Evolutionary conservation across 2,329 filamentous ascomycete genomes (phyloP).

Genomic region (Scolecobasidium constrictum): DNA sequence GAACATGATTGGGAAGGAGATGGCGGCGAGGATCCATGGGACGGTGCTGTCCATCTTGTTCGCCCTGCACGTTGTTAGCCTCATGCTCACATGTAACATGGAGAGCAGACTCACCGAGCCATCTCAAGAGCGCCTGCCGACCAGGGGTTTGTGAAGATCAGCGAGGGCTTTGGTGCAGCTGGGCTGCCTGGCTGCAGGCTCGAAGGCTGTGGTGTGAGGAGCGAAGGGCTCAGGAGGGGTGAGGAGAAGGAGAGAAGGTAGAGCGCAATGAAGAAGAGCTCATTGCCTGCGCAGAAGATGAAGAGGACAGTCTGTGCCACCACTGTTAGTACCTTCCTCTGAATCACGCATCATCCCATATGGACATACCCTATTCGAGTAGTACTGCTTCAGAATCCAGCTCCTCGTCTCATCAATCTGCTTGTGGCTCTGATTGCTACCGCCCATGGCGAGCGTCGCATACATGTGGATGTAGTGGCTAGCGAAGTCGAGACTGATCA

Average conservation of each 20-base stretch:
- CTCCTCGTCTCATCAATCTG: slow-evolving; percentile 80
- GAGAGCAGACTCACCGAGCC: slow-evolving; percentile 42
- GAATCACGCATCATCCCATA: neutral
- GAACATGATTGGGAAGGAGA: slow-evolving; percentile 79
- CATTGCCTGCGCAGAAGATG: slow-evolving; percentile 79
- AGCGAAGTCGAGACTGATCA: slow-evolving; percentile 86
- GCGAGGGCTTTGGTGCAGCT: slow-evolving; percentile 55
- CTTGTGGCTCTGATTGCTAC: slow-evolving; percentile 76
- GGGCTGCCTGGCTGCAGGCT: slow-evolving; percentile 52
- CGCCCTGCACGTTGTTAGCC: slow-evolving; percentile 34
- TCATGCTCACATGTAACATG: neutral
- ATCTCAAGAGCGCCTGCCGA: slow-evolving; percentile 87
- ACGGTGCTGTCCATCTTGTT: slow-evolving; percentile 61
- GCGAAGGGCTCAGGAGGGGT: slow-evolving; percentile 74
- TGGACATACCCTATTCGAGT: slow-evolving; percentile 77
- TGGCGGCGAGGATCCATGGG: slow-evolving; percentile 69
- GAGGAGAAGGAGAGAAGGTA: slow-evolving; percentile 97
- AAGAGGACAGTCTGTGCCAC: slow-evolving; percentile 69
- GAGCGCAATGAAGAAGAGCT: slow-evolving; percentile 94
- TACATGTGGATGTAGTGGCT: slow-evolving; percentile 99
- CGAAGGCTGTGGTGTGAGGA: slow-evolving; percentile 50
- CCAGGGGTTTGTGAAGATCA: slow-evolving; percentile 80
- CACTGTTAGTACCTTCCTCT: slow-evolving; percentile 6
- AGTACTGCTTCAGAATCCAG: slow-evolving; percentile 88
- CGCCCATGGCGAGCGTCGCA: slow-evolving; percentile 80